Conservation (phyloP, 2,329 filamentous ascomycete genomes). For the Cordyceps cicadae region DNA sequence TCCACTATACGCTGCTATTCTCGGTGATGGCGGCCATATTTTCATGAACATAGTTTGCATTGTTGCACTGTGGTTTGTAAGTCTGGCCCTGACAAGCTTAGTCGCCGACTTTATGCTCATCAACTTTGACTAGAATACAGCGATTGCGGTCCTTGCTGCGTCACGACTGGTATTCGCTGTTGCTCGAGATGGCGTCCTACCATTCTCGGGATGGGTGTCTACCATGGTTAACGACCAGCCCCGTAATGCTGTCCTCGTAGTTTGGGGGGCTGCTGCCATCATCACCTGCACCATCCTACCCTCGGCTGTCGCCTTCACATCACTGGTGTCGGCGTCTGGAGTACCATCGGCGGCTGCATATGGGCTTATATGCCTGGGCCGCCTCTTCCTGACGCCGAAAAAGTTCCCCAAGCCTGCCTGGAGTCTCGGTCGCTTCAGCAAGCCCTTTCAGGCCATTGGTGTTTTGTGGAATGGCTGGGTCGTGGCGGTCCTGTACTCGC, state of each 20-base stretch:
- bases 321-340: slow-evolving; percentile 43
- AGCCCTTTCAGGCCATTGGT: slow-evolving; percentile 37
- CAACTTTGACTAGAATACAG: slow-evolving; percentile 38
- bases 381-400: slow-evolving; percentile 38
- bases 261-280: slow-evolving; percentile 45
- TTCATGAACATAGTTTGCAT: slow-evolving; percentile 54
- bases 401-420: slow-evolving; percentile 38
- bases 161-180: slow-evolving; percentile 56
- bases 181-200: slow-evolving; percentile 51
- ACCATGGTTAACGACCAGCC: slow-evolving; percentile 48
- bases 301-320: slow-evolving; percentile 45
- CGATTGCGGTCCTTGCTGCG: slow-evolving; percentile 49
- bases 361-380: slow-evolving; percentile 40
- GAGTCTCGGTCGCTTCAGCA: slow-evolving; percentile 36
- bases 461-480: slow-evolving; percentile 44
- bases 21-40: slow-evolving; percentile 49
- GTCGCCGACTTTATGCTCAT: background rate
- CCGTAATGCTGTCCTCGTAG: slow-evolving; percentile 50
- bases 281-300: slow-evolving; percentile 52
- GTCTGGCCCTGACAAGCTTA: slow-evolving; percentile 14
- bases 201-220: slow-evolving; percentile 50
- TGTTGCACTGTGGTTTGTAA: slow-evolving; percentile 40
- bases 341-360: slow-evolving; percentile 45
- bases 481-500: slow-evolving; percentile 38
- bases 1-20: slow-evolving; percentile 46